These are phyloP conservation scores for Fusarium sp. DNA, from an alignment of 2,329 filamentous ascomycete species.

Conservation along the genomic window DNA sequence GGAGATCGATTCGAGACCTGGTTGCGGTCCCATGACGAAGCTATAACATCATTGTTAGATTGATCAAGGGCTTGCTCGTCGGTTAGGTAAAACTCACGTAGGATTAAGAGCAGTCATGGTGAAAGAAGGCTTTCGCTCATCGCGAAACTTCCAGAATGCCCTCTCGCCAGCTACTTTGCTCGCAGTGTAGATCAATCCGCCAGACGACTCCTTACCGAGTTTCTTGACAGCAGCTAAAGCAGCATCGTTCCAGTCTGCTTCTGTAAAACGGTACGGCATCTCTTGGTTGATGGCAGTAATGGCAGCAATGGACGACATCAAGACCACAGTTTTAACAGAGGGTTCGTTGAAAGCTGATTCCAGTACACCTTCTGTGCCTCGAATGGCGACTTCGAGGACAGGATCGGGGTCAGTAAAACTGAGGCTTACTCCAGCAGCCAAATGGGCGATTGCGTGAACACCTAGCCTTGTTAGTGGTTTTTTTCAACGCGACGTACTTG, in stretches of 20 bases:
- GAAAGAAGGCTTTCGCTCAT: conserved; percentile 39
- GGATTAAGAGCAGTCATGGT: conserved; percentile 46
- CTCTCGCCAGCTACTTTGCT: conserved; percentile 44
- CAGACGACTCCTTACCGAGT: conserved; percentile 38
- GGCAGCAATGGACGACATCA: conserved; percentile 47
- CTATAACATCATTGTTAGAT: conserved; percentile 12
- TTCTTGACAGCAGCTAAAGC: conserved; percentile 34
- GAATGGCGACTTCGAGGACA: conserved; percentile 37
- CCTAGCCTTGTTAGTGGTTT: conserved; percentile 21
- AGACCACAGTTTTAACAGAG: conserved; percentile 43
- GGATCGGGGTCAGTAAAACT: conserved; percentile 42
- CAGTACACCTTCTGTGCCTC: conserved; percentile 39
- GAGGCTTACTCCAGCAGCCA: conserved; percentile 41
- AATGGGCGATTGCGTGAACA: conserved; percentile 43
- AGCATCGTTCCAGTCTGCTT: conserved; percentile 44
- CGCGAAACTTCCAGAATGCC: conserved; percentile 45
- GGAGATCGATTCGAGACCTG: conserved; percentile 33
- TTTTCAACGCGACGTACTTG: neutral
- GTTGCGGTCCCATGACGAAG: conserved; percentile 46
- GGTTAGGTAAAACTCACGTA: conserved; percentile 20
- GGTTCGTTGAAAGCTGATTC: conserved; percentile 41
- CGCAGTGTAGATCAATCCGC: conserved; percentile 40
- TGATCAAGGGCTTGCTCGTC: fast-evolving
- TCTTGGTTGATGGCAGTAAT: conserved; percentile 11
- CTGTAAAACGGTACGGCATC: conserved; percentile 36